A percentile compares a stretch with the other conserved stretches of the same genome.
phyloP scores from a whole-genome alignment of 345 rosid genomes.

The Geranium rotundifolium region DNA sequence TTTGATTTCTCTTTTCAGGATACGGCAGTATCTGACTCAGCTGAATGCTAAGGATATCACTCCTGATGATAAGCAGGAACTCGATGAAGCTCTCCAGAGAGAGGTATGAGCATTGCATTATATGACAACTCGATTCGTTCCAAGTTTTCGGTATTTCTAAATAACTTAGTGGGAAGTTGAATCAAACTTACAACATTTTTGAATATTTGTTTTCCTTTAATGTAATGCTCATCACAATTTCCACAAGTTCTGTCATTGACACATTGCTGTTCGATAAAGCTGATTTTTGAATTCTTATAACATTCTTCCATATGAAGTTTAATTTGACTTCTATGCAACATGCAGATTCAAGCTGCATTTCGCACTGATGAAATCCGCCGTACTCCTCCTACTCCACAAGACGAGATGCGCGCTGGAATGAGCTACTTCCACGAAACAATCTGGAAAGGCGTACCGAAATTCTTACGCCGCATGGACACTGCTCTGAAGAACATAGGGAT shows the following conservation, averaged over 20 bases:
- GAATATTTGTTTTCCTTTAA: not conserved
- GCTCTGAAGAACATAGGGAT: conserved; percentile 91
- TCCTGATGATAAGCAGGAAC: conserved; percentile 97
- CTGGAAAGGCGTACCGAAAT: conserved; percentile 97
- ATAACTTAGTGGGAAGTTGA: too few relatives aligned
- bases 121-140: too few relatives aligned
- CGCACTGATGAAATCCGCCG: conserved; percentile 95
- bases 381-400: conserved; percentile 96
- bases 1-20: conserved; percentile 29
- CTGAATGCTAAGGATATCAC: conserved; percentile 88
- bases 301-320: too few relatives aligned
- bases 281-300: too few relatives aligned
- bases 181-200: not conserved
- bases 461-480: conserved; percentile 93
- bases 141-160: too few relatives aligned
- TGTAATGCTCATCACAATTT: too few relatives aligned
- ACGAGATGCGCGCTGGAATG: conserved; percentile 99
- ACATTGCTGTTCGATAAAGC: too few relatives aligned
- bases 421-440: conserved; percentile 99
- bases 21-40: conserved; percentile 77
- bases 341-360: conserved; percentile 97
- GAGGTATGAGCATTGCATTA: conserved; percentile 37
- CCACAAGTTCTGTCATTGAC: too few relatives aligned
- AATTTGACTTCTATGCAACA: not conserved
- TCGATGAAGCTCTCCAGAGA: conserved; percentile 92